Evolutionary conservation across 441 rosid genomes (phyloP), one percentile per base, ranked within the genome.

Genomic region (Macaranga tanarius): DNA sequence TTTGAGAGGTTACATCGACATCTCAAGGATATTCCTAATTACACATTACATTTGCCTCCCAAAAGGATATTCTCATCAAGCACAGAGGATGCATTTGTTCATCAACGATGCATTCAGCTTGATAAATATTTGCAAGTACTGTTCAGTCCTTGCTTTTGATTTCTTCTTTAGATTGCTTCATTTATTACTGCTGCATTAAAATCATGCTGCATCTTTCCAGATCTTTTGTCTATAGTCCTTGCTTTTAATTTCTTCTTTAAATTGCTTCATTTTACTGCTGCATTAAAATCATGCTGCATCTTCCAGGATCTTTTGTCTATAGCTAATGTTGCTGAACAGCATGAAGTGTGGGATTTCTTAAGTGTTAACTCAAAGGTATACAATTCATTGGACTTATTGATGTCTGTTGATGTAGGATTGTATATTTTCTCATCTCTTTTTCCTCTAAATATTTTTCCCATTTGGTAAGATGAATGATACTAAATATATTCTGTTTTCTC

Each of bases 61-160:
- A 96, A 96, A 82, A 89, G 98, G 81, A 93, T 96, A 84, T 96
- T 96, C 85, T 93, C 99, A n/a, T 96, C 99, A 67, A 96, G 99
- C 80, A 96, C 97, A 0, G 99, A 96, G 80, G 97, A 93, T 65
- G 81, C 98, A 70, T 96, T 96, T 88, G 99, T 96, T 82, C 97
- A 88, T 83, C 96, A 95, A 75, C 97, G 99, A 67, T 93, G 99
- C 84, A 92, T 93, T 86, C 96, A 87, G 85, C 97, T 96, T 79
- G 96, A 96, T 84, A 90, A 84, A 78, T 96, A 87, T 83, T 79
- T 96, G 78, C 96, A 90, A 81, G 99, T 96, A 88, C 47, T 78
- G 51, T 72, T 71, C 40, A 58, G 7, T 70, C 66, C 75, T 71
- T 80, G 15, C 70, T 65, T 38, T 65, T 62, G 12, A 42, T 58